Percentiles rank a stretch among this genome's conserved stretches.
Conservation (phyloP, 495 filamentous ascomycete species). For the Penicillium riverlandense region DNA sequence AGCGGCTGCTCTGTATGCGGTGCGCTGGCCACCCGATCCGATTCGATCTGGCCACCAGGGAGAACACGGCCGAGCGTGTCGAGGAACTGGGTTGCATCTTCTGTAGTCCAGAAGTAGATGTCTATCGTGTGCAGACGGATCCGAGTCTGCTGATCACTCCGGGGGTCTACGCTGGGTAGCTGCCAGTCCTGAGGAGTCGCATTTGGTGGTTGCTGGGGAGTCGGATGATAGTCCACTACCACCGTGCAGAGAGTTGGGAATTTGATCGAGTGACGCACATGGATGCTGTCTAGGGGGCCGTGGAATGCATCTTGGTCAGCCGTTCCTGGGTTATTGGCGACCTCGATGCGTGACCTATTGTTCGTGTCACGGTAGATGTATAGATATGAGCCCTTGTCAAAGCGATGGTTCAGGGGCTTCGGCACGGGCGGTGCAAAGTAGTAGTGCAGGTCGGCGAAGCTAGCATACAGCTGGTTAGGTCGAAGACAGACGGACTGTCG, state of each 20-base stretch:
- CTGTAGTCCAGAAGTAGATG: slow-evolving; percentile 80
- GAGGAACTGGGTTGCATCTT: slow-evolving; percentile 69
- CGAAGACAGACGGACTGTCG: slow-evolving; percentile 13
- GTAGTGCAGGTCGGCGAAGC: slow-evolving; percentile 86
- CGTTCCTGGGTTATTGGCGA: slow-evolving; percentile 81
- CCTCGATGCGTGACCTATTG: slow-evolving; percentile 65
- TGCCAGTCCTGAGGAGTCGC: slow-evolving; percentile 62
- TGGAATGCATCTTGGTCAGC: slow-evolving; percentile 86
- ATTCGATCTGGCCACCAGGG: slow-evolving; percentile 49
- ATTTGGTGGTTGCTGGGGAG: slow-evolving; percentile 17
- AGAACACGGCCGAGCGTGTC: slow-evolving; percentile 56
- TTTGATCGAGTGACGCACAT: slow-evolving; percentile 66
- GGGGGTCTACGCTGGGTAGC: slow-evolving; percentile 62
- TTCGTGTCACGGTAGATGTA: slow-evolving; percentile 75
- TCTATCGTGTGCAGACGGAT: slow-evolving; percentile 78
- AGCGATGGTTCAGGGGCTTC: slow-evolving; percentile 73
- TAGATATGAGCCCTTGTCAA: slow-evolving; percentile 83
- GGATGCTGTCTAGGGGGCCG: slow-evolving; percentile 60
- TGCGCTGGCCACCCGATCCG: slow-evolving; percentile 34
- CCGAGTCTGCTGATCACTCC: slow-evolving; percentile 61
- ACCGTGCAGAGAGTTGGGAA: slow-evolving; percentile 73
- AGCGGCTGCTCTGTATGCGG: slow-evolving; percentile 46
- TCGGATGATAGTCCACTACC: slow-evolving; percentile 54
- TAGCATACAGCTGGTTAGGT: slow-evolving; percentile 21
- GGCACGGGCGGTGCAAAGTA: slow-evolving; percentile 68